Evolutionary conservation across 2,329 filamentous ascomycete genomes (phyloP), one percentile per base, ranked within the genome.

Genomic region (Alternaria viburni): DNA sequence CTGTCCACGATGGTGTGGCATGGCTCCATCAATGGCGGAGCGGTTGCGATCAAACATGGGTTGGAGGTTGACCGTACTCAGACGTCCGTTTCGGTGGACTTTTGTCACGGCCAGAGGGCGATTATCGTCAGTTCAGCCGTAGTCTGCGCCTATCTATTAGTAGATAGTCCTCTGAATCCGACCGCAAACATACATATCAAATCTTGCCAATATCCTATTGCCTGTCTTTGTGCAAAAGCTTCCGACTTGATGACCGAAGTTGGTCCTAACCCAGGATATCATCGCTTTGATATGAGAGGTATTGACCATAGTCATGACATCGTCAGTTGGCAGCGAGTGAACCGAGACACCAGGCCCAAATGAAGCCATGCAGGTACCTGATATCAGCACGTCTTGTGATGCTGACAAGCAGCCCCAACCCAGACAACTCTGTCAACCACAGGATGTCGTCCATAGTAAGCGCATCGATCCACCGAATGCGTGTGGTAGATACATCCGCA

Each of bases 401-500:
- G 17, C 21, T 60, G 66, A 55, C 76, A 78, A 13, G 70, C 64
- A 6, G 71, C 71, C 8, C 76, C 76, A 17, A 79, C 76, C 58
- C 74, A 74, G 32, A 79, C 63, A 23, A 77, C 47, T 45, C 69
- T 74, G 44, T 79, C 75, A 11, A 69, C 68, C 7, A 77, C 73
- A 6, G 66, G 21, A 64, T 79, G 76, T 11, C 73, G 73, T 51
- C 77, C 77, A 58, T 73, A 73, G 30, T 68, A 74, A 6, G 74
- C 66, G 55, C 78, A 80, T 19, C 72, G 70, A 49, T 80, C 77
- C n/a, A 80, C 72, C 5, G 74, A 73, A 59, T 80, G 77, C 11
- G 74, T 67, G 55, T 79, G 73, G 58, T 80, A 80, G 23, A 72
- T 69, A 64, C 77, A 80, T 23, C 77, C 77, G 54, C 78, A 80